phyloP scores from a whole-genome alignment of 495 filamentous ascomycete genomes.

The Tetracladium setigerum region DNA sequence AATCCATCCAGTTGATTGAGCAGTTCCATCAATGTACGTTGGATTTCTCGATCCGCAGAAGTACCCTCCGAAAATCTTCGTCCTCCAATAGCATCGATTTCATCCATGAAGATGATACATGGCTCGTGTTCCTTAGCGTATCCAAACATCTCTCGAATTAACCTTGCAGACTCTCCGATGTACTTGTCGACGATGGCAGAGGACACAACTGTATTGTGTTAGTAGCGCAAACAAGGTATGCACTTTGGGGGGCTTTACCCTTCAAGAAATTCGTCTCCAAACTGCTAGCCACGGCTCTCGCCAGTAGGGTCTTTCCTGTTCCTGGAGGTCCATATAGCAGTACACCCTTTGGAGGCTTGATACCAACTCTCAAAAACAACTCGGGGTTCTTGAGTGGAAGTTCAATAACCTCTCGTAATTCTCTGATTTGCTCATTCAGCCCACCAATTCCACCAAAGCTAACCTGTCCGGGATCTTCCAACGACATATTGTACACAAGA shows the following conservation, averaged over 20 bases:
- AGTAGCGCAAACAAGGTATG: neutral
- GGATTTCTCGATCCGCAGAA: constrained; percentile 96
- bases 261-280: constrained; percentile 99
- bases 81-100: constrained; percentile 98
- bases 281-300: constrained; percentile 91
- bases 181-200: constrained; percentile 99
- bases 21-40: constrained; percentile 97
- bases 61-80: constrained; percentile 98
- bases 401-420: constrained; percentile 96
- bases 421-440: constrained; percentile 97
- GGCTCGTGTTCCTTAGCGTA: constrained; percentile 99
- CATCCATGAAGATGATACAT: constrained; percentile 99
- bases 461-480: constrained; percentile 96
- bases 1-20: constrained; percentile 99
- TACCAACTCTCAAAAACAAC: constrained; percentile 91
- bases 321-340: constrained; percentile 95
- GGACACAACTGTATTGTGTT: constrained; percentile 66
- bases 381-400: constrained; percentile 98
- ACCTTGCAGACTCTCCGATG: constrained; percentile 93
- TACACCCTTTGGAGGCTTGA: constrained; percentile 98
- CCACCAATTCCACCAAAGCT: constrained; percentile 99
- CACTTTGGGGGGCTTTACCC: constrained; percentile 42
- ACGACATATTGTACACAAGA: constrained; percentile 98
- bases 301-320: constrained; percentile 94
- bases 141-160: constrained; percentile 99